Conservation (phyloP, 768 basidiomycete genomes). For the Tulasnella sp. region DNA sequence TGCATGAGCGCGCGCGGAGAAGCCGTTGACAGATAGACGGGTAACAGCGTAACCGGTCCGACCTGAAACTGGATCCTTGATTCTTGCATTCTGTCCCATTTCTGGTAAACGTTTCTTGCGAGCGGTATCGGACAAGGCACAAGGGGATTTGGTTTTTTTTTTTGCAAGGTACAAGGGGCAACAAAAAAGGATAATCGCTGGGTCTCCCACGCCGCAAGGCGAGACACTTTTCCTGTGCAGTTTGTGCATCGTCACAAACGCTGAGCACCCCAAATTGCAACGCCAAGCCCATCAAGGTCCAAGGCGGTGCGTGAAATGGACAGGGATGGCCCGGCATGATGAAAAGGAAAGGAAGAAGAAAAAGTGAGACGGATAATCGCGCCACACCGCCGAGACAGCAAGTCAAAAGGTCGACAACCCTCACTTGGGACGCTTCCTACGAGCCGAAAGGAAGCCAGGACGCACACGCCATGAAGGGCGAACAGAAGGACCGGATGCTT, state of each 20-base stretch:
- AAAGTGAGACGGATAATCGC: background rate
- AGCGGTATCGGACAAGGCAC: background rate
- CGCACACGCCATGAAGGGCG: background rate
- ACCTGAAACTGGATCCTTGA: background rate
- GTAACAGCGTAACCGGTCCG: too few relatives aligned
- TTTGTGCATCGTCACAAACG: background rate
- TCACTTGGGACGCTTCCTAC: background rate
- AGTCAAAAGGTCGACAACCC: background rate
- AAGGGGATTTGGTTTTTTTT: background rate
- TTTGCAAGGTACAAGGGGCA: background rate
- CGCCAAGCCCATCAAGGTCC: too few relatives aligned
- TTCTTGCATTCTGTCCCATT: background rate
- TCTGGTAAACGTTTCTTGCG: background rate
- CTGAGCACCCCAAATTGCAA: background rate
- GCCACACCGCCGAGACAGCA: background rate
- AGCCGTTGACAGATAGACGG: too few relatives aligned
- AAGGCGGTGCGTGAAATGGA: background rate
- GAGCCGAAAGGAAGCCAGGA: background rate
- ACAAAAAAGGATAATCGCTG: background rate
- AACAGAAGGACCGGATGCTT: background rate
- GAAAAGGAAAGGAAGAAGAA: background rate
- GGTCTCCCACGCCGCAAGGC: background rate
- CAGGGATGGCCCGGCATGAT: background rate
- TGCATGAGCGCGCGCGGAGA: too few relatives aligned
- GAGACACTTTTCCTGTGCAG: background rate